Evolutionary conservation across 768 basidiomycete species (phyloP), one percentile per base, ranked within the genome.

Genomic region (Russula lepida): DNA sequence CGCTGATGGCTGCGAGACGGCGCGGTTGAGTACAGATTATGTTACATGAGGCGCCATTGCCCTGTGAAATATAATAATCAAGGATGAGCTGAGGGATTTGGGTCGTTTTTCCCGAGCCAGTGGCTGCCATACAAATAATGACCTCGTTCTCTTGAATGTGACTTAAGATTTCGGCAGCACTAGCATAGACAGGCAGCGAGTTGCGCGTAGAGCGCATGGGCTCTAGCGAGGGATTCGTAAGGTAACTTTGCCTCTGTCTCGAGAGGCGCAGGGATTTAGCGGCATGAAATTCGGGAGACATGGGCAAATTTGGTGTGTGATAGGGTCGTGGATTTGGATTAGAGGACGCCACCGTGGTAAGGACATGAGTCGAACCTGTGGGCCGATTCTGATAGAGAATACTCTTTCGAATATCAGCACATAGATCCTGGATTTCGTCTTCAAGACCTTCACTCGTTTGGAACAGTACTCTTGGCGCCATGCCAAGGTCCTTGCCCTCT

Each of bases 21-120:
- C 94, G 83, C 17, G 95, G 95, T 69, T 98, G 95, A 0, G 94
- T 97, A 69, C 93, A 97, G 28, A 97, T 76, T 65, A 98, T 81
- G 69, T 97, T 95, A 74, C 92, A 95, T 53, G 76, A 73, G 1
- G 90, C 85, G 17, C 95, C 95, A 57, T 89, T 77, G n/a, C 85
- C 89, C 17, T 78, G 75, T 19, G 85, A 77, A 60, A 93, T 93
- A 68, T 80, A 86, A 46, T 88, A 81, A 68, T 98, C 94, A 52
- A 98, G 79, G 64, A 97, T 84, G 50, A 97, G 79, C 71, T 97
- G 95, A 6, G 95, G 95, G 27, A 97, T 83, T 72, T 98, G 95
- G 0, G 94, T 97, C 7, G 92, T 95, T 76, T 97, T 97, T 1
- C 94, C 92, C 1, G 91, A 93, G 37, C 92, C 92, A 2, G 93